A percentile compares a stretch with the other conserved stretches of the same genome.
Evolutionary conservation across 306 rosid genomes (phyloP).

Genomic region (Castanea mollissima): DNA sequence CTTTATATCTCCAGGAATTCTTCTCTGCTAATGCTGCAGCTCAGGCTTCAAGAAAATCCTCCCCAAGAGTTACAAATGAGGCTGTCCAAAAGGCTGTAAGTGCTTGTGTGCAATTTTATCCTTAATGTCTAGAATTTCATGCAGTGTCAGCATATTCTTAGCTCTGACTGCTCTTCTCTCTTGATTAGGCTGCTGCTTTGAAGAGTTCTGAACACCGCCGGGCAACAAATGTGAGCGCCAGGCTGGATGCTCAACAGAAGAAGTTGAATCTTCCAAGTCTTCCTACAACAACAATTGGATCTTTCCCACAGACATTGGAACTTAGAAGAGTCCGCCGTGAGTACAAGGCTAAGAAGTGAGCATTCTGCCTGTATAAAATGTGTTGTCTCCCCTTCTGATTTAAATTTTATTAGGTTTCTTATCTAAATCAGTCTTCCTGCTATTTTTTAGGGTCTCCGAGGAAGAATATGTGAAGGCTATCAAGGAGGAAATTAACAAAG

Average conservation of each 20-base stretch:
- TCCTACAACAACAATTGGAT: constrained; percentile 85
- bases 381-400: neutral
- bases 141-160: constrained; percentile 1
- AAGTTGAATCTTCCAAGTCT: constrained; percentile 76
- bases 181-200: constrained; percentile 68
- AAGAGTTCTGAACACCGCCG: constrained; percentile 72
- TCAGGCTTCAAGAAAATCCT: constrained; percentile 74
- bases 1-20: constrained; percentile 49
- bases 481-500: constrained; percentile 74
- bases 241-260: constrained; percentile 77
- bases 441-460: constrained; percentile 56
- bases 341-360: constrained; percentile 78
- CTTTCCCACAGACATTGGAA: constrained; percentile 82
- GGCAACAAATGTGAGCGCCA: constrained; percentile 62
- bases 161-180: constrained; percentile 18
- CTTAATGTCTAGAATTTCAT: neutral
- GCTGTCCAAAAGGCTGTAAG: constrained; percentile 83
- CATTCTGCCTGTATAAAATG: constrained; percentile 5
- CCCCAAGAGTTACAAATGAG: constrained; percentile 77
- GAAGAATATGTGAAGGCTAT: constrained; percentile 59
- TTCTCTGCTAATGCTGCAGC: constrained; percentile 68
- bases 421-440: constrained; percentile 6
- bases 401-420: neutral
- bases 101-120: constrained; percentile 10
- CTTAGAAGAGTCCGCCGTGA: constrained; percentile 82